Conservation (phyloP, 2,329 filamentous ascomycete species). For the Alternaria angustiovoidea region DNA sequence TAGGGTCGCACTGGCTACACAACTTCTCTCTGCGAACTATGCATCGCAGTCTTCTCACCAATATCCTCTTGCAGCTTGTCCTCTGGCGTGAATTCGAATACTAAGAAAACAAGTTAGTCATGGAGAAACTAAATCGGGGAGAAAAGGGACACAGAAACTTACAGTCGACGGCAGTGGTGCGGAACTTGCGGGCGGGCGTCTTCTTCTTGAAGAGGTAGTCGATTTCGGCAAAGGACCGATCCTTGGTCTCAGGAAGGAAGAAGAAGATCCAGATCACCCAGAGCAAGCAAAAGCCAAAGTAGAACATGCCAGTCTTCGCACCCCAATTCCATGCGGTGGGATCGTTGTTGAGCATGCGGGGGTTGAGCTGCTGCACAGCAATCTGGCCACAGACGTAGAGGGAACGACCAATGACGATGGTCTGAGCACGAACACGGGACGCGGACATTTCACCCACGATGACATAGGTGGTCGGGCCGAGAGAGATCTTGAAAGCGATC, state of each 20-base stretch:
- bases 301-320: conserved; percentile 22
- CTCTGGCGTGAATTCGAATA: conserved; percentile 23
- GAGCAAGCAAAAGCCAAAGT: conserved; percentile 26
- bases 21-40: not conserved
- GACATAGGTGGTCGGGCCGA: conserved; percentile 86
- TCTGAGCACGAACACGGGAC: conserved; percentile 85
- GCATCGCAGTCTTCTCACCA: not conserved
- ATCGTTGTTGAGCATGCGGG: conserved; percentile 22
- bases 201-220: conserved; percentile 49
- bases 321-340: conserved; percentile 22
- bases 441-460: conserved; percentile 82
- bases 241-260: conserved; percentile 49
- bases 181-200: conserved; percentile 20
- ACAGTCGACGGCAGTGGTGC: conserved; percentile 18
- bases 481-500: conserved; percentile 45
- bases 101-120: conserved; percentile 16
- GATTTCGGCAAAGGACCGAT: conserved; percentile 49
- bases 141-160: conserved; percentile 8
- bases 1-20: not conserved
- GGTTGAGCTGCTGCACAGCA: conserved; percentile 22
- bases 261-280: conserved; percentile 46
- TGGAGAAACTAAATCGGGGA: not conserved
- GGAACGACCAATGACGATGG: conserved; percentile 73
- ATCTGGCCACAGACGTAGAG: conserved; percentile 50
- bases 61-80: conserved; percentile 11